phyloP scores from a whole-genome alignment of 2,329 filamentous ascomycete species.

The Fusarium sp. region DNA sequence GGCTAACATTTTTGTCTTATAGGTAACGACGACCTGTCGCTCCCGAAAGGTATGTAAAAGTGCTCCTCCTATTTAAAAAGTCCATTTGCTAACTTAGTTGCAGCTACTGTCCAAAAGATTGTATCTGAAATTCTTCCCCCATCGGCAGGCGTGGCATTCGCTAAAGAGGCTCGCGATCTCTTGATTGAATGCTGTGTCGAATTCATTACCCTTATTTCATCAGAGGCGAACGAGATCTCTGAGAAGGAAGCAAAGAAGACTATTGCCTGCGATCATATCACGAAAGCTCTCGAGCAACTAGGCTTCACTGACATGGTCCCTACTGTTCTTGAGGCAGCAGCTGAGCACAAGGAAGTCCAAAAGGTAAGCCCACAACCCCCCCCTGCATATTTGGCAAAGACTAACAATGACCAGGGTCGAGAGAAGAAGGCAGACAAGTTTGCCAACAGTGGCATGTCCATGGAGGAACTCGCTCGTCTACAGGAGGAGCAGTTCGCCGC shows the following conservation, averaged over 20 bases:
- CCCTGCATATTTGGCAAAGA: conserved; percentile 37
- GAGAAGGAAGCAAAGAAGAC: conserved; percentile 99
- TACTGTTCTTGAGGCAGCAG: conserved; percentile 85
- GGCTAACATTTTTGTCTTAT: conserved; percentile 46
- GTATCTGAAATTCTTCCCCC: conserved; percentile 91
- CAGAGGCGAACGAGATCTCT: conserved; percentile 97
- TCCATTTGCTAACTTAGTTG: conserved; percentile 38
- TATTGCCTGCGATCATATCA: conserved; percentile 97
- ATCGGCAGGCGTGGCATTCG: conserved; percentile 81
- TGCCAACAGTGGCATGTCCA: conserved; percentile 89
- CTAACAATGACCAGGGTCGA: conserved; percentile 71
- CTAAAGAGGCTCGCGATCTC: conserved; percentile 93
- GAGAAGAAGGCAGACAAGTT: conserved; percentile 99
- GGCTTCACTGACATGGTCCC: conserved; percentile 93
- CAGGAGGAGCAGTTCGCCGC: conserved; percentile 92
- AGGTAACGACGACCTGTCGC: conserved; percentile 71
- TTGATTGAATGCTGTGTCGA: conserved; percentile 99
- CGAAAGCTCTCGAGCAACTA: conserved; percentile 89
- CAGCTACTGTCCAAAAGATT: conserved; percentile 81
- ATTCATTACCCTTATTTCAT: conserved; percentile 98
- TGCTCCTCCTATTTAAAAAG: not conserved
- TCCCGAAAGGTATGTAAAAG: conserved; percentile 67
- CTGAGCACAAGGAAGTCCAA: conserved; percentile 90
- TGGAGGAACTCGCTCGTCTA: conserved; percentile 87
- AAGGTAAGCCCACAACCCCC: conserved; percentile 68